These are phyloP conservation scores for Saksenaea vasiformis DNA, from an alignment of 371 early-diverging fungal species.

Conservation along the genomic window DNA sequence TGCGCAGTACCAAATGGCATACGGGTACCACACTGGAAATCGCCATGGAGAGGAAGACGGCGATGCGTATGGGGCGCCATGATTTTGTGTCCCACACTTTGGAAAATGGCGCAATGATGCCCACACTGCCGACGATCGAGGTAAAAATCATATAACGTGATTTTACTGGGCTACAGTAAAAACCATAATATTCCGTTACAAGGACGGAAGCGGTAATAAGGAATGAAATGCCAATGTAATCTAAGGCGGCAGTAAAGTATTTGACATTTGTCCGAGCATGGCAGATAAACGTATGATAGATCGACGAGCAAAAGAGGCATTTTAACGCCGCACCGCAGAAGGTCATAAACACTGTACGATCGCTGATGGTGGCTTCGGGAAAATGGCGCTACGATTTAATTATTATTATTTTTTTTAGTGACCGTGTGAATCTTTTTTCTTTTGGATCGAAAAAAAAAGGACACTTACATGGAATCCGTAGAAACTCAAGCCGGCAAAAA, in stretches of 20 bases:
- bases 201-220: constrained; percentile 67
- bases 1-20: constrained; percentile 49
- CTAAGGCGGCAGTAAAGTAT: constrained; percentile 65
- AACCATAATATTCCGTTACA: constrained; percentile 64
- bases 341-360: constrained; percentile 55
- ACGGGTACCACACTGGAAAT: constrained; percentile 62
- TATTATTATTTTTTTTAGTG: no score
- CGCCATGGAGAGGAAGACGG: constrained; percentile 64
- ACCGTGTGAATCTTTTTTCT: neutral
- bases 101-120: constrained; percentile 61
- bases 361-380: constrained; percentile 50
- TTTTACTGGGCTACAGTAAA: constrained; percentile 56
- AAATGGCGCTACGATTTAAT: constrained; percentile 48
- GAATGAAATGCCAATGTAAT: constrained; percentile 72
- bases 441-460: neutral
- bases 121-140: constrained; percentile 57
- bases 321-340: constrained; percentile 68
- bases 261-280: constrained; percentile 61
- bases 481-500: constrained; percentile 55
- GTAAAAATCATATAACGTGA: constrained; percentile 60
- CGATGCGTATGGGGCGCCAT: constrained; percentile 61
- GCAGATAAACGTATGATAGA: constrained; percentile 72
- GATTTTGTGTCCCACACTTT: constrained; percentile 56
- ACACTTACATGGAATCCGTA: constrained; percentile 52
- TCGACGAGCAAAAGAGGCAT: constrained; percentile 68